Evolutionary conservation across 257 asterid genomes (phyloP).

Genomic region (Orobanche coerulescens): DNA sequence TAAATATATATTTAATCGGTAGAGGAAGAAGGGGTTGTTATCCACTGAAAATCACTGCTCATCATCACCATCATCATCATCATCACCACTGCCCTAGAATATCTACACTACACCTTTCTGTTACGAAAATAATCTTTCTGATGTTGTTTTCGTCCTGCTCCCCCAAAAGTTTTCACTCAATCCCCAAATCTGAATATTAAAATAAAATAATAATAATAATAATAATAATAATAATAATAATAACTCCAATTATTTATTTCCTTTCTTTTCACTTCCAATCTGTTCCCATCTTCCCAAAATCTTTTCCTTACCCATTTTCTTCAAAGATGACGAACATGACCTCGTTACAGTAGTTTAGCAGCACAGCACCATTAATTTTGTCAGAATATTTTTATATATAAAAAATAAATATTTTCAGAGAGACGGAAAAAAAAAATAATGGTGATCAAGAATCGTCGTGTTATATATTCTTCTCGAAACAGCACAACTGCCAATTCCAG

Average conservation of each 20-base stretch:
- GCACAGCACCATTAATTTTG: conserved; percentile 12
- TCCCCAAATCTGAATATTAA: too few species aligned
- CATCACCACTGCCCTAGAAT: too few species aligned
- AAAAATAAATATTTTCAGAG: neutral
- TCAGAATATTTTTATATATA: conserved; percentile 18
- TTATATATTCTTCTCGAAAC: conserved; percentile 12
- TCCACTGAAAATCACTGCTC: too few species aligned
- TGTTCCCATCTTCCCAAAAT: conserved; percentile 19
- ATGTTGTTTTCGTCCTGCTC: too few species aligned
- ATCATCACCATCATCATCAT: too few species aligned
- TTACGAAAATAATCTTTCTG: too few species aligned
- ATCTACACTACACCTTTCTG: too few species aligned
- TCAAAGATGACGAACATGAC: conserved; percentile 25
- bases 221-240: neutral
- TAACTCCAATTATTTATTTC: neutral
- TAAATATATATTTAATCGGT: too few species aligned
- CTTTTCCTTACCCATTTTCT: conserved; percentile 15
- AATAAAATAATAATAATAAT: too few species aligned
- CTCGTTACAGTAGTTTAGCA: conserved; percentile 26
- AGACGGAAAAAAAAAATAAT: conserved; percentile 19
- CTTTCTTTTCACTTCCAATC: conserved; percentile 15
- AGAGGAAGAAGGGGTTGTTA: too few species aligned
- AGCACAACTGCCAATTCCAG: neutral
- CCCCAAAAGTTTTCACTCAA: too few species aligned
- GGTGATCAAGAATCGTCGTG: conserved; percentile 21